phyloP scores from a whole-genome alignment of 768 basidiomycete species.

The Lactifluus volemus region DNA sequence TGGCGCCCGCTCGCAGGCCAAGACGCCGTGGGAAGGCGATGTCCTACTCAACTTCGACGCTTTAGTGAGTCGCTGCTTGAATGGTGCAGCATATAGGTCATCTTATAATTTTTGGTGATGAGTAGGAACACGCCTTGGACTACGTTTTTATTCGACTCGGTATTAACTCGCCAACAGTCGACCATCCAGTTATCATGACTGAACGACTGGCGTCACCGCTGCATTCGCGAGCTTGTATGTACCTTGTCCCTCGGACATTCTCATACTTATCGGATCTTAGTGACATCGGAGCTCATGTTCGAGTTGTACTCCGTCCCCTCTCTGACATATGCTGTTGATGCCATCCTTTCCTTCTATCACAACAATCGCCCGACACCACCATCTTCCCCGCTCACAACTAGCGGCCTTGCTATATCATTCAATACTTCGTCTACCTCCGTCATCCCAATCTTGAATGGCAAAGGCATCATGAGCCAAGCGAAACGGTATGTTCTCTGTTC shows the following conservation, averaged over 20 bases:
- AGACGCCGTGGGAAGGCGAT: conserved; percentile 91
- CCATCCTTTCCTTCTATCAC: conserved; percentile 86
- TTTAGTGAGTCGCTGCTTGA: conserved; percentile 52
- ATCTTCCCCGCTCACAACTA: conserved; percentile 37
- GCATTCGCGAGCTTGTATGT: conserved; percentile 79
- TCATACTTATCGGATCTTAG: conserved; percentile 30
- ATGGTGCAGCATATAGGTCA: neutral
- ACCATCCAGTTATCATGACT: conserved; percentile 90
- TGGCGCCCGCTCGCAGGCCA: conserved; percentile 67
- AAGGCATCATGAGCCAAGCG: conserved; percentile 73
- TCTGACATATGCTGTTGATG: conserved; percentile 82
- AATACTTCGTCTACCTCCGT: conserved; percentile 88
- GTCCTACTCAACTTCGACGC: conserved; percentile 87
- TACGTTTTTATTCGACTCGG: conserved; percentile 84
- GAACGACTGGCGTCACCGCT: conserved; percentile 84
- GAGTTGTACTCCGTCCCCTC: conserved; percentile 85
- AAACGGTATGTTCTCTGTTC: conserved; percentile 53
- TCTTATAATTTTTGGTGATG: neutral
- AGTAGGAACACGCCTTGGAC: conserved; percentile 90
- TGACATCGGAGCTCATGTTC: conserved; percentile 94
- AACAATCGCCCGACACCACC: conserved; percentile 42
- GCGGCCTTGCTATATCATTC: conserved; percentile 85
- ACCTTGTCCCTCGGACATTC: neutral
- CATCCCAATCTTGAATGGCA: conserved; percentile 78
- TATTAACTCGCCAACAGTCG: conserved; percentile 63